Evolutionary conservation across 257 asterid species (phyloP), one percentile per base, ranked within the genome.

Genomic region (Solanum pinnatisectum): DNA sequence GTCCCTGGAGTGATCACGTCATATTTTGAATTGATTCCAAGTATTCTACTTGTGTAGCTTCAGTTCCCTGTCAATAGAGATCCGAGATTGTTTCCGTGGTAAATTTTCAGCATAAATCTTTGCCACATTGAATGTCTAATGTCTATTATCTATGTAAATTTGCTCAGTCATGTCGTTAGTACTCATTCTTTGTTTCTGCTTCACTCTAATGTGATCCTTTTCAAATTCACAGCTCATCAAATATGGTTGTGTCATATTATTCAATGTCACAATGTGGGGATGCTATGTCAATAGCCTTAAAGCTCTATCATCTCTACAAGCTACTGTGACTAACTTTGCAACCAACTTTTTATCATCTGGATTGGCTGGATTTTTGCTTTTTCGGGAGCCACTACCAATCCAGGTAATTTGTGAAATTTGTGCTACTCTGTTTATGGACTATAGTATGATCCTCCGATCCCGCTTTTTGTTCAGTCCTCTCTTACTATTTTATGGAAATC

Each of bases 261-360:
- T 93, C 94, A 97, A 96, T 87, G 92, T 93, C 49, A 42, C 92
- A 27, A 97, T 97, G 98, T 97, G 99, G 99, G 99, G 98, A 89
- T 96, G 98, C 92, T 97, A 94, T 87, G 93, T 97, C 67, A 95
- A 93, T 93, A 97, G 98, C 94, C 90, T 94, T 90, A 96, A 94
- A 93, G 94, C 96, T 63, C 96, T 97, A 49, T 96, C 98, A 5
- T 96, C 98, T 27, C 89, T 96, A 88, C 98, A 96, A 96, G 98
- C 99, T 84, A 96, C 99, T 0, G 98, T 94, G 22, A 95, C 98
- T 30, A 97, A 96, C 91, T 97, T 96, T 30, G 98, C 98, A 0
- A 95, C 98, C 42, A 97, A 97, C 91, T 97, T 95, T 88, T 92
- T 95, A 25, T 90, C 91, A 78, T 97, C 99, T 59, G 99, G 98